phyloP scores from a whole-genome alignment of 31 red algal species.

The Odonthalia washingtoniensis region DNA sequence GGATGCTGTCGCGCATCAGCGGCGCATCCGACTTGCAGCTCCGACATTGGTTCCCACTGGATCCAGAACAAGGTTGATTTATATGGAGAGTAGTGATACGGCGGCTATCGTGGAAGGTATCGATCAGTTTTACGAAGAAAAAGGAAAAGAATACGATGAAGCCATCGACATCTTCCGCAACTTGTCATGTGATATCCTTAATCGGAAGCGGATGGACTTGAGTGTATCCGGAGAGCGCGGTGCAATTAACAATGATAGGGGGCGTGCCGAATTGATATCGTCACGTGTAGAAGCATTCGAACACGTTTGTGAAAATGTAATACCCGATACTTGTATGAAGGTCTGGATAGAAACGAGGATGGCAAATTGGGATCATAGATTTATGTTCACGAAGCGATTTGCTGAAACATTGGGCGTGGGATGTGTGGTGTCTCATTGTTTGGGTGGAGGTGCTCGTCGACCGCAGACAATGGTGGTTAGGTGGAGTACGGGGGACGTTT shows the following conservation, averaged over 20 bases:
- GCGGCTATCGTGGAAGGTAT: slow-evolving; percentile 75
- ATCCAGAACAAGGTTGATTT: too few relatives aligned
- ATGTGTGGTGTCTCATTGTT: slow-evolving; percentile 62
- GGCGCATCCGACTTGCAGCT: too few relatives aligned
- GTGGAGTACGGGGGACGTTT: slow-evolving; percentile 69
- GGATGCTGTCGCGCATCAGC: too few relatives aligned
- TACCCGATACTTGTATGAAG: slow-evolving; percentile 67
- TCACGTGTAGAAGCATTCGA: slow-evolving; percentile 82
- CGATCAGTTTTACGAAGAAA: slow-evolving; percentile 57
- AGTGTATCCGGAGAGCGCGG: too few relatives aligned
- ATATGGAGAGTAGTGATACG: slow-evolving; percentile 42
- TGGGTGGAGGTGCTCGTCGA: slow-evolving; percentile 82
- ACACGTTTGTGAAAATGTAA: slow-evolving; percentile 56
- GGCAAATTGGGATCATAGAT: slow-evolving; percentile 37
- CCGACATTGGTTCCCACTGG: too few relatives aligned
- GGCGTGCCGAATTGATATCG: slow-evolving; percentile 65
- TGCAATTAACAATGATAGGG: slow-evolving; percentile 25
- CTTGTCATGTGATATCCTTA: slow-evolving; percentile 33
- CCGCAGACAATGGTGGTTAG: slow-evolving; percentile 85
- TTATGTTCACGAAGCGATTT: slow-evolving; percentile 84
- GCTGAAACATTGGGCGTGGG: slow-evolving; percentile 76
- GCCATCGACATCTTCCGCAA: slow-evolving; percentile 82
- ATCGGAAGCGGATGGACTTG: slow-evolving; percentile 42
- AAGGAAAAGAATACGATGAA: slow-evolving; percentile 79
- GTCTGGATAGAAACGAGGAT: slow-evolving; percentile 65